A percentile compares a stretch with the other conserved stretches of the same genome.
Conservation (phyloP, 2,329 filamentous ascomycete genomes). For the Tolypocladium pustulatum region DNA sequence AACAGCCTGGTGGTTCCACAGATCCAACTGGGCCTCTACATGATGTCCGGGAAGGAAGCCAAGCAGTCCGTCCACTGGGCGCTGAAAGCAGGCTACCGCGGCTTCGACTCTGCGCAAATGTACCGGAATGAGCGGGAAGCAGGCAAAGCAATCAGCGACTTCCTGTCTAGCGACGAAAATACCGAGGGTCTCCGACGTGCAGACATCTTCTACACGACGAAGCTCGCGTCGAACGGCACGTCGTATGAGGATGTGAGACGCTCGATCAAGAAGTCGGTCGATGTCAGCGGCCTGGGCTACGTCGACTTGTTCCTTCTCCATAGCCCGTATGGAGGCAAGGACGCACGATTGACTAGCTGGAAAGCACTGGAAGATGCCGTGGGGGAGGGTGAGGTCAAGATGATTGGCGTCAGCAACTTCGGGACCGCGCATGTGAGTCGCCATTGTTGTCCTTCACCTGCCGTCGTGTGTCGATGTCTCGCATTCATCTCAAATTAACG, state of each 20-base stretch:
- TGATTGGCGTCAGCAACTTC: conserved; percentile 69
- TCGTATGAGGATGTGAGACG: conserved; percentile 57
- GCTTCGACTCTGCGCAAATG: conserved; percentile 43
- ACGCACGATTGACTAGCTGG: conserved; percentile 63
- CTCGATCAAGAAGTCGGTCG: conserved; percentile 55
- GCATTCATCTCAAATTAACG: neutral
- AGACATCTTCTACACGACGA: conserved; percentile 72
- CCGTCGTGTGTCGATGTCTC: neutral
- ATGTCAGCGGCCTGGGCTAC: conserved; percentile 58
- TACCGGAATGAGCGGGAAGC: conserved; percentile 61
- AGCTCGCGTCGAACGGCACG: conserved; percentile 55
- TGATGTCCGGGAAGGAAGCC: conserved; percentile 54
- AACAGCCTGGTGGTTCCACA: conserved; percentile 59
- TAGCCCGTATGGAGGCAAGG: conserved; percentile 64
- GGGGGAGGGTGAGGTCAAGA: conserved; percentile 56
- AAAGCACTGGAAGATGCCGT: conserved; percentile 68
- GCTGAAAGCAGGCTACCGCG: conserved; percentile 41
- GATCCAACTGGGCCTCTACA: conserved; percentile 65
- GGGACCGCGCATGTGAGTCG: conserved; percentile 58
- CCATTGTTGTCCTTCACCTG: neutral
- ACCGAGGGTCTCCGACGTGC: conserved; percentile 45
- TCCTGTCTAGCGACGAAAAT: conserved; percentile 38
- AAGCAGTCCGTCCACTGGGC: conserved; percentile 45
- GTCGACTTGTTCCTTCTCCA: conserved; percentile 74
- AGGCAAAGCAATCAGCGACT: conserved; percentile 52